These are phyloP conservation scores for Podospora appendiculata DNA, from an alignment of 495 filamentous ascomycete species.

Conservation along the genomic window DNA sequence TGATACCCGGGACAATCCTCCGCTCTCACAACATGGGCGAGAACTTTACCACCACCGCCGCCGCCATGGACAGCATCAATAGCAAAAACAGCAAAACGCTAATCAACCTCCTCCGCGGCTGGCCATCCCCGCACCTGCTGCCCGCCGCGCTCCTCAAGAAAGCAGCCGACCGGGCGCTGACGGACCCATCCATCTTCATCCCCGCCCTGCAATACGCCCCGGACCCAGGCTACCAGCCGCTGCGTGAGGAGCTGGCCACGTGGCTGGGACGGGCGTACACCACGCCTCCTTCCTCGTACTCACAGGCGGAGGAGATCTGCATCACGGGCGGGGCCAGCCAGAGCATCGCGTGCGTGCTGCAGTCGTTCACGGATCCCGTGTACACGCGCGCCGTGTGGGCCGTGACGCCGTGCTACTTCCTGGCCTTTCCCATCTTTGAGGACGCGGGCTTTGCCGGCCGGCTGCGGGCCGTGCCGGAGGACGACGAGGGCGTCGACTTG, in stretches of 20 bases:
- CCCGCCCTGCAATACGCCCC: constrained; percentile 68
- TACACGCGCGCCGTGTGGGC: constrained; percentile 74
- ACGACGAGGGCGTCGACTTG: constrained; percentile 66
- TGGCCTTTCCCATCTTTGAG: constrained; percentile 71
- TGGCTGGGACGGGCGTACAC: constrained; percentile 64
- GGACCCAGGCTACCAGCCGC: constrained; percentile 62
- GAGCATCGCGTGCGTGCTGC: constrained; percentile 62
- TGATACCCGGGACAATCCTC: too few species aligned
- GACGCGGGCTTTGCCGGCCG: constrained; percentile 61
- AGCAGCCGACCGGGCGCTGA: constrained; percentile 50
- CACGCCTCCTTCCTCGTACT: too few species aligned
- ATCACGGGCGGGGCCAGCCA: constrained; percentile 78
- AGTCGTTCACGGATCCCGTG: constrained; percentile 67
- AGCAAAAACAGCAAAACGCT: constrained; percentile 15
- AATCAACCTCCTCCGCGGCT: constrained; percentile 65
- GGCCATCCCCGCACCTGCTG: constrained; percentile 65
- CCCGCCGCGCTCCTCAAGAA: constrained; percentile 48
- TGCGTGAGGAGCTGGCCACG: constrained; percentile 53
- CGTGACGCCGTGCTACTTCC: constrained; percentile 71
- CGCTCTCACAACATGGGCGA: too few species aligned
- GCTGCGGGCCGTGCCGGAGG: constrained; percentile 61
- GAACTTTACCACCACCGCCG: background rate
- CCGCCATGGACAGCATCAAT: background rate
- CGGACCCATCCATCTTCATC: constrained; percentile 45
- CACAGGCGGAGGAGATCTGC: constrained; percentile 51